Base-by-base conservation (phyloP, 1,139 yeast genomes). In the Scheffersomyces insectosa region DNA sequence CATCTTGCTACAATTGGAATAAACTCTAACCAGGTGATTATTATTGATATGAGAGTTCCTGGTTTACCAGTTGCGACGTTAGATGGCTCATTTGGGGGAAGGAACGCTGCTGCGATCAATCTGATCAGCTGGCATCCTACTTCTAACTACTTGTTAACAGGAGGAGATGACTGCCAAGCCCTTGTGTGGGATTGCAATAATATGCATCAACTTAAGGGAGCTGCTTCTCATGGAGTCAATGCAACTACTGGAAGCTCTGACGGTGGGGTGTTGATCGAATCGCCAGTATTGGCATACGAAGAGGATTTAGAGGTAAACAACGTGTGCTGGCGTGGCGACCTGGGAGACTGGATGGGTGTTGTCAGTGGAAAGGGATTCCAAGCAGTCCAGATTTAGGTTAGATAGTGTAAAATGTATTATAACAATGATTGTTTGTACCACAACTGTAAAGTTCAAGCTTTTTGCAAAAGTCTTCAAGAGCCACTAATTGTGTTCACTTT, bases 121-220 rank as follows among this genome's bases (percentile, higher is more conserved):
- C 76, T 83, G 50, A 78, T 91, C 14, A 68, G 75, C 43, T 93
- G 97, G 97, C 93, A 91, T 52, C 97, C 98, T 0, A 67, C 79
- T 2, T 75, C 82, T 29, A 82, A 86, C 50, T 66, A 77, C 37
- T 65, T 93, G 29, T 72, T 89, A 13, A 79, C 91, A 1, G 95
- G 95, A 14, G 85, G 88, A 20, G 98, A 93, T 60, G 98, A 91
- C 64, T 88, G 97, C 62, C 97, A 90, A 63, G 88, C 88, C 0
- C 68, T 91, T 32, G 71, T 88, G 12, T 90, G 97, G 95, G 97
- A 93, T 62, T 71, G 89, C 46, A 70, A 66, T 44, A 59, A 57
- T 34, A 38, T 67, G 29, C 45, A 40, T 28, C 38, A 16, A 32
- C 5, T 36, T 20, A 16, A 15, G n/a, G 39, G 41, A 5, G 25